Base-by-base conservation (phyloP, 108 stramenopile species). In the Fragilaria crotonensis region DNA sequence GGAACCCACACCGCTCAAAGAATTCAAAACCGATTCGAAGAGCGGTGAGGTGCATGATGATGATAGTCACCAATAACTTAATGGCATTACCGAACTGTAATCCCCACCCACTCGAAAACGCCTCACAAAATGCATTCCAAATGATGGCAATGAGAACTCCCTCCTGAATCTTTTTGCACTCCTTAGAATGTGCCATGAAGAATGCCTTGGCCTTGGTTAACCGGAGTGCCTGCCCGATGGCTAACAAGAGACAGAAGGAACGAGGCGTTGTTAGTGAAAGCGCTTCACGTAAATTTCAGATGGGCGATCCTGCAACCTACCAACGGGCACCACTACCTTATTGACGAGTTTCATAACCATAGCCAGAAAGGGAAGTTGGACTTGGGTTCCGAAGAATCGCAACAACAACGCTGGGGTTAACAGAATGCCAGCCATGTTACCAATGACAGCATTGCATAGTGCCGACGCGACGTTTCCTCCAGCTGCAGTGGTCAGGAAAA, bases 91-190 rank as follows among this genome's bases (percentile, higher is more conserved):
- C 49, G n/a, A 78, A 31, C 28, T 76, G 72, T 11, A 93, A 57
- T 19, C 84, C 93, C 22, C 89, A 44, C 1, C 89, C 87, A 51
- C 72, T 78, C 5, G 73, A 55, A 68, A 96, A 93, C 2, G 95
- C 84, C 51, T 89, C 88, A 47, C 87, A 93, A 54, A 96, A 96
- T 17, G 93, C 89, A 71, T 90, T 94, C 88, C 85, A 93, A 25
- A 93, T 88, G 23, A 96, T 93, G 41, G 83, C 85, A 57, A 96
- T 73, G 28, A 96, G 66, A 18, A 90, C 74, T 52, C 75, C 81
- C 68, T 94, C 92, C 44, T 88, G 84, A 30, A 86, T 71, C 52
- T 83, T 68, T 64, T 94, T 94, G 74, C 83, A 90, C 17, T 68
- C 58, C 49, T 77, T 78, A 1, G 76, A 50, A 36, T 84, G 63